Conservation (phyloP, 176 grass and related monocot species). For the Elymus sibiricus region DNA sequence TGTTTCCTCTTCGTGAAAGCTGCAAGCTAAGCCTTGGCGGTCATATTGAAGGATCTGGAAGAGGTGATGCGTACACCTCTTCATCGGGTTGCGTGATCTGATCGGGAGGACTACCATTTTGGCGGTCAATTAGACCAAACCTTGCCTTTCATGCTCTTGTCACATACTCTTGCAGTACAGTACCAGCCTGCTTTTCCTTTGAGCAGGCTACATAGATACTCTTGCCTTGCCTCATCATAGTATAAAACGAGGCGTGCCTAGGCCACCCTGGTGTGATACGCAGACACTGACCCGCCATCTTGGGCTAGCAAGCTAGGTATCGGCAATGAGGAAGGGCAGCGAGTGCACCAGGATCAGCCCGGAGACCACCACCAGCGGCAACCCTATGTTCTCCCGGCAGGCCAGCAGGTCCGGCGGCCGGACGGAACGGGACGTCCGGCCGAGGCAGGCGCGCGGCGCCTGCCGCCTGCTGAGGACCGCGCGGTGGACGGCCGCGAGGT, state of each 20-base stretch:
- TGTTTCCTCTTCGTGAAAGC: conserved; percentile 19
- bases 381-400: conserved; percentile 28
- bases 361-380: conserved; percentile 36
- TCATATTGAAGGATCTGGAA: conserved; percentile 39
- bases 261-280: conserved; percentile 11
- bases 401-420: conserved; percentile 16
- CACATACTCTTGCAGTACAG: conserved; percentile 19
- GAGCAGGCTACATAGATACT: background rate
- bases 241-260: conserved; percentile 42
- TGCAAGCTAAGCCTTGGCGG: conserved; percentile 11
- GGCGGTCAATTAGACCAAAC: conserved; percentile 46
- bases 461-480: conserved; percentile 58
- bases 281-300: conserved; percentile 10
- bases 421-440: background rate
- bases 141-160: conserved; percentile 60
- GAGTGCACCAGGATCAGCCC: conserved; percentile 55
- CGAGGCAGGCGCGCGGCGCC: background rate
- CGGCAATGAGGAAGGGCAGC: conserved; percentile 56
- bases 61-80: conserved; percentile 2
- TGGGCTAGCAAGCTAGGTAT: background rate
- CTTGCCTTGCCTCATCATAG: background rate
- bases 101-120: conserved; percentile 20
- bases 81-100: conserved; percentile 33
- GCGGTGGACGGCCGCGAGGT: conserved; percentile 44
- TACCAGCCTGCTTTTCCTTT: conserved; percentile 25